These are phyloP conservation scores for Thraustochytrium striatum DNA, from an alignment of 352 stramenopile genomes.

Conservation along the genomic window DNA sequence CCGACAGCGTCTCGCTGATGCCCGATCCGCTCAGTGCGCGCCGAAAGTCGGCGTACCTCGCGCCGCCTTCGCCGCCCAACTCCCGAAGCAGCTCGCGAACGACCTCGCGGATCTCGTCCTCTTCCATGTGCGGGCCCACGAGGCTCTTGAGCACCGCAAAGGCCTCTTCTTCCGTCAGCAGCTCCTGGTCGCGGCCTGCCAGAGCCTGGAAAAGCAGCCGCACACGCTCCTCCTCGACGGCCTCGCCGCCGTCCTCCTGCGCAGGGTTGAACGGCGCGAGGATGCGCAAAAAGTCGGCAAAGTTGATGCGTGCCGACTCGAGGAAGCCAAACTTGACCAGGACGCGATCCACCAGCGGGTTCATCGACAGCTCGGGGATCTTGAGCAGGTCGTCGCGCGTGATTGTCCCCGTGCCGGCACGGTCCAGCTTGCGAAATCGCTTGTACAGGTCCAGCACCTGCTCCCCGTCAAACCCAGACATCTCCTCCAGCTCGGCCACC, in stretches of 20 bases:
- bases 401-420: slow-evolving; percentile 15
- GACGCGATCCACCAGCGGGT: slow-evolving; percentile 43
- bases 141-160: neutral
- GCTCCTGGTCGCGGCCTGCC: too few species aligned
- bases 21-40: too few species aligned
- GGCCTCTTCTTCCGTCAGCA: too few species aligned
- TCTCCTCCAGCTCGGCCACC: slow-evolving; percentile 44
- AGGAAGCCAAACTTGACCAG: slow-evolving; percentile 9
- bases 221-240: too few species aligned
- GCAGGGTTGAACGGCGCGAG: slow-evolving; percentile 32
- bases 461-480: slow-evolving; percentile 15
- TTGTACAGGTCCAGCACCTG: slow-evolving; percentile 48
- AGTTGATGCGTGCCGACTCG: slow-evolving; percentile 44
- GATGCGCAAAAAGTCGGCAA: slow-evolving; percentile 42
- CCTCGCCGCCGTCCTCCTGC: neutral
- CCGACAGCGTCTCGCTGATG: too few species aligned
- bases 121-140: neutral
- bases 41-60: neutral
- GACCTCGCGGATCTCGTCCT: neutral
- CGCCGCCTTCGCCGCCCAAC: neutral
- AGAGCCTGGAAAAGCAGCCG: too few species aligned
- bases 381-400: slow-evolving; percentile 43
- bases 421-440: slow-evolving; percentile 51
- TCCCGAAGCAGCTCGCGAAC: neutral
- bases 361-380: slow-evolving; percentile 52